Evolutionary conservation across 2,329 filamentous ascomycete species (phyloP).

Genomic region (Didymella pomorum): DNA sequence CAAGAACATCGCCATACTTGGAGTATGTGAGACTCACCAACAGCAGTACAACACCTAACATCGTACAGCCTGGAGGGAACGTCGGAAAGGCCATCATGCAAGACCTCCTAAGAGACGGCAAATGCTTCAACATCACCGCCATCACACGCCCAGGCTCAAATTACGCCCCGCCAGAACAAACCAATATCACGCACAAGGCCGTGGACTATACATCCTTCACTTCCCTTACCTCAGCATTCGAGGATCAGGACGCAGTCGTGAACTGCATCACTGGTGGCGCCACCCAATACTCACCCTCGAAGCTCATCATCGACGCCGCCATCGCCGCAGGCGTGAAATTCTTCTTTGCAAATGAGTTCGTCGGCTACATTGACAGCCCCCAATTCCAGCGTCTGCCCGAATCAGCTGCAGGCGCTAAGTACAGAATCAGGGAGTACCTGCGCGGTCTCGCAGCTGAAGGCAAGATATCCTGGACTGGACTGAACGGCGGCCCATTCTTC

Average conservation of each 20-base stretch:
- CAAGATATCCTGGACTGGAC: constrained; percentile 40
- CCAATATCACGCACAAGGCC: constrained; percentile 30
- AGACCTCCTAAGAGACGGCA: constrained; percentile 34
- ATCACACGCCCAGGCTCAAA: constrained; percentile 38
- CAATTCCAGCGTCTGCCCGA: constrained; percentile 42
- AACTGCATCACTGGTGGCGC: constrained; percentile 56
- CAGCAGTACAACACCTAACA: constrained; percentile 1
- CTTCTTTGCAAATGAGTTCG: constrained; percentile 49
- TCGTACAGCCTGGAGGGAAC: constrained; percentile 42
- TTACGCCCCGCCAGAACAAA: constrained; percentile 27
- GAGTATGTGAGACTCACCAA: constrained; percentile 31
- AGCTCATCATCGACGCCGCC: constrained; percentile 48
- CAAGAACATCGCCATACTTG: constrained; percentile 48
- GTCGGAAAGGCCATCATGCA: constrained; percentile 43
- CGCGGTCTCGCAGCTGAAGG: constrained; percentile 31
- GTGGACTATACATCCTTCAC: constrained; percentile 38
- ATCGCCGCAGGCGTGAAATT: constrained; percentile 44
- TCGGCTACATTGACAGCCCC: constrained; percentile 35
- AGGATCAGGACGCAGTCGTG: constrained; percentile 65
- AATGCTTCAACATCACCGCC: constrained; percentile 39
- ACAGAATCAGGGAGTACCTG: constrained; percentile 38
- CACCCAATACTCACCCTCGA: constrained; percentile 55
- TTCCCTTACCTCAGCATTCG: constrained; percentile 53
- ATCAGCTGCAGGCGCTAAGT: constrained; percentile 36
- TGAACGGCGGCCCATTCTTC: constrained; percentile 50